Conservation (phyloP, 371 early-diverging fungal species). For the Dichotomocladium elegans region DNA sequence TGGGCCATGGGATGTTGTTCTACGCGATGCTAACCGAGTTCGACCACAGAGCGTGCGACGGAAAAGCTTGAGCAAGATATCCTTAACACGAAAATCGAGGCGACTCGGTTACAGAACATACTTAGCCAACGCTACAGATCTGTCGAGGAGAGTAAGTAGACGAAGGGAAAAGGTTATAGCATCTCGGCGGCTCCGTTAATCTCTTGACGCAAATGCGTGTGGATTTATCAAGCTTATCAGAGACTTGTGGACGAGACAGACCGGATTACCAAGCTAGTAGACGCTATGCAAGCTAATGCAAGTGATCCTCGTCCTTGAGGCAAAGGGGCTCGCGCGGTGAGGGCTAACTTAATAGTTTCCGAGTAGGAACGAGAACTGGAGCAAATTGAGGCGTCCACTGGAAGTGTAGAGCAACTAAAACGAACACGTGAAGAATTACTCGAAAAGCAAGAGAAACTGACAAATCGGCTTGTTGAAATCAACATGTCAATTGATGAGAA, state of each 20-base stretch:
- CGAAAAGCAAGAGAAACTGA: not conserved
- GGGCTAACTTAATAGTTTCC: not conserved
- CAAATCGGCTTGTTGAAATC: not conserved
- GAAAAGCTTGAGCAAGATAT: not conserved
- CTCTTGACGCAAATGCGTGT: no score
- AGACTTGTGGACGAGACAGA: no score
- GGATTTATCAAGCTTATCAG: no score
- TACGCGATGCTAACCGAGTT: no score
- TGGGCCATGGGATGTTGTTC: no score
- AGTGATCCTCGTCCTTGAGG: not conserved
- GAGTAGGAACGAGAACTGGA: not conserved
- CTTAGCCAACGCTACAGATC: no score
- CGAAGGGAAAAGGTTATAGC: no score
- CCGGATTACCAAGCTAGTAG: no score
- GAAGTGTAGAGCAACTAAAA: not conserved
- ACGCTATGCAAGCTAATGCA: not conserved
- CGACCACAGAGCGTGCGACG: no score
- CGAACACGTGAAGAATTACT: slow-evolving; percentile 3
- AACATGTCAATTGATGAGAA: slow-evolving; percentile 7
- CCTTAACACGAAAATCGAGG: no score
- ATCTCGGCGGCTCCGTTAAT: no score
- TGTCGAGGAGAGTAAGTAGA: not conserved
- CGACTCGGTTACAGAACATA: no score
- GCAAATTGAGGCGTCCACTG: not conserved
- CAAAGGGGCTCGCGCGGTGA: not conserved